These are phyloP conservation scores for Galerina sulciceps DNA, from an alignment of 768 basidiomycete species.

Conservation along the genomic window DNA sequence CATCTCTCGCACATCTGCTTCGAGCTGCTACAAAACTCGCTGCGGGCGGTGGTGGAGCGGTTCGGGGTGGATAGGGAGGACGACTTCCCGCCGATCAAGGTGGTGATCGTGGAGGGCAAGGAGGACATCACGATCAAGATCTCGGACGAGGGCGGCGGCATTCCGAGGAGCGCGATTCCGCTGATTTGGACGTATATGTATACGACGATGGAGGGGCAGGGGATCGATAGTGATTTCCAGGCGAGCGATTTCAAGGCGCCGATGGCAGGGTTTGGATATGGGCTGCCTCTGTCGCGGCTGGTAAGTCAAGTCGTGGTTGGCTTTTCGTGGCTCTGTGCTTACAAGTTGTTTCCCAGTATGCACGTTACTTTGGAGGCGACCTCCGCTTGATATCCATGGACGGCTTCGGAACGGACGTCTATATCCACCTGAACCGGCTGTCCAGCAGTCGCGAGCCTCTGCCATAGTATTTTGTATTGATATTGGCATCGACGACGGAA, in stretches of 20 bases:
- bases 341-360: constrained; percentile 70
- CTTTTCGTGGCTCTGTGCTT: neutral
- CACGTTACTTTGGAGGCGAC: constrained; percentile 94
- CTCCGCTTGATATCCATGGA: constrained; percentile 96
- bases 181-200: constrained; percentile 99
- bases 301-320: constrained; percentile 52
- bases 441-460: constrained; percentile 84
- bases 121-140: constrained; percentile 99
- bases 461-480: constrained; percentile 36
- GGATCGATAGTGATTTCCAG: constrained; percentile 77
- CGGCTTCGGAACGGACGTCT: constrained; percentile 95
- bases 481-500: too few relatives aligned
- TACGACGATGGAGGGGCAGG: constrained; percentile 80
- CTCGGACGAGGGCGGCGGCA: constrained; percentile 95
- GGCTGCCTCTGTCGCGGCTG: constrained; percentile 88
- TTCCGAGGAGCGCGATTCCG: constrained; percentile 85
- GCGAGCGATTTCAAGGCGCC: constrained; percentile 94
- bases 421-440: constrained; percentile 87
- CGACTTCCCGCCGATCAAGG: constrained; percentile 87
- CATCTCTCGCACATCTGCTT: constrained; percentile 97
- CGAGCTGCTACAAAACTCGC: constrained; percentile 96
- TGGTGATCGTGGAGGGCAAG: constrained; percentile 94
- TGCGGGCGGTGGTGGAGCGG: constrained; percentile 94
- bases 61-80: constrained; percentile 83
- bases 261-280: constrained; percentile 97